Conservation (phyloP, 1,284 basidiomycete species). For the Rugosomyces carneus region DNA sequence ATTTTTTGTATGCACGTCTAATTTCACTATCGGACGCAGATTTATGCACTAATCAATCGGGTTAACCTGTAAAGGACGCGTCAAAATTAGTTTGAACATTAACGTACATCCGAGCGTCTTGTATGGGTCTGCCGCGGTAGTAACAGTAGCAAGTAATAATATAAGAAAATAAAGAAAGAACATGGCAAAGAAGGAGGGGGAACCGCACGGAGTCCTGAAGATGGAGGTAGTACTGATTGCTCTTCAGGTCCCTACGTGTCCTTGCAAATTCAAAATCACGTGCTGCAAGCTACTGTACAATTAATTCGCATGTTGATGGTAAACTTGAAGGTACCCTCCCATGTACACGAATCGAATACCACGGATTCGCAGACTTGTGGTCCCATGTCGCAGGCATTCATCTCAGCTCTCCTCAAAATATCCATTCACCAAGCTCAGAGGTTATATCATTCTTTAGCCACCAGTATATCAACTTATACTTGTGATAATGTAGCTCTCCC, state of each 20-base stretch:
- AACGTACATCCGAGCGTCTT: slow-evolving; percentile 68
- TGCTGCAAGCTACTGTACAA: slow-evolving; percentile 1
- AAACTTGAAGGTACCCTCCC: slow-evolving; percentile 1
- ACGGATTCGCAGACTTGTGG: slow-evolving; percentile 8
- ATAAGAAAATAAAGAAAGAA: slow-evolving; percentile 31
- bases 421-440: slow-evolving; percentile 25
- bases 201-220: slow-evolving; percentile 14
- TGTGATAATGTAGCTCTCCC: too few relatives aligned
- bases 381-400: slow-evolving; percentile 7
- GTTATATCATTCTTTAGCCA: too few relatives aligned
- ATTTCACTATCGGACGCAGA: slow-evolving; percentile 85
- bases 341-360: slow-evolving; percentile 17
- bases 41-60: slow-evolving; percentile 50
- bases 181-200: slow-evolving; percentile 24
- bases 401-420: slow-evolving; percentile 15
- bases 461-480: too few relatives aligned
- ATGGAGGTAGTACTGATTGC: not conserved
- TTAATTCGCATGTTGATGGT: not conserved
- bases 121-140: slow-evolving; percentile 65
- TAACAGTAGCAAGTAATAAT: slow-evolving; percentile 41
- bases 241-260: slow-evolving; percentile 16
- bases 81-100: slow-evolving; percentile 20
- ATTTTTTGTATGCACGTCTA: slow-evolving; percentile 84
- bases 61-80: slow-evolving; percentile 5
- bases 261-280: slow-evolving; percentile 7